Percentiles rank a stretch among this genome's conserved stretches.
Evolutionary conservation across 169 alveolate species (phyloP).

Genomic region (Plasmodium yoelii): DNA sequence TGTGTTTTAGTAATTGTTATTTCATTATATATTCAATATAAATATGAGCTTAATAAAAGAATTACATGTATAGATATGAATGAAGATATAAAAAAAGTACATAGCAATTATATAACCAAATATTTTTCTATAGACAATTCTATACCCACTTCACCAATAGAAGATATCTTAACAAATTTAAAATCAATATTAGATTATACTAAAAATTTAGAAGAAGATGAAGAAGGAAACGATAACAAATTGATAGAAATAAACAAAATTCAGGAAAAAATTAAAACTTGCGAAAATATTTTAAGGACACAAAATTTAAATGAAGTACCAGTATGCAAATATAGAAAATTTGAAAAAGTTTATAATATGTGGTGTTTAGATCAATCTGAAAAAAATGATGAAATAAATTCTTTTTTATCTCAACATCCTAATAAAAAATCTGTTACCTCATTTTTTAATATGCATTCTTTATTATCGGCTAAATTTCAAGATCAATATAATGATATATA

Average conservation of each 20-base stretch:
- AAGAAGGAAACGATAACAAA: slow-evolving; percentile 21
- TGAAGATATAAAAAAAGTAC: background rate
- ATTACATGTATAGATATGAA: background rate
- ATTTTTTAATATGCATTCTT: slow-evolving; percentile 50
- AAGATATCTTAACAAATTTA: slow-evolving; percentile 41
- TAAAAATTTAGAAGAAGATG: slow-evolving; percentile 50
- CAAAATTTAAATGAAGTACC: slow-evolving; percentile 68
- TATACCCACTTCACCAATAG: slow-evolving; percentile 60
- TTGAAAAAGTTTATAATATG: slow-evolving; percentile 71
- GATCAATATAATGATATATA: slow-evolving; percentile 35
- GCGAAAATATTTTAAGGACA: slow-evolving; percentile 60
- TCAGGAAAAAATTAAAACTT: slow-evolving; percentile 56
- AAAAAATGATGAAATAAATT: slow-evolving; percentile 13
- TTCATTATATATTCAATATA: slow-evolving; percentile 34
- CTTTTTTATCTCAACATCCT: slow-evolving; percentile 26
- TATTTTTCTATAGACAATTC: slow-evolving; percentile 68
- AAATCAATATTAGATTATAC: slow-evolving; percentile 20
- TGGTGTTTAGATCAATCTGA: slow-evolving; percentile 63
- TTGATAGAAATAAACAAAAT: slow-evolving; percentile 18
- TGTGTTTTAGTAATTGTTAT: background rate
- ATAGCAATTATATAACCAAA: slow-evolving; percentile 21
- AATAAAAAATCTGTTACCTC: slow-evolving; percentile 32
- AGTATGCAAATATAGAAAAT: slow-evolving; percentile 49
- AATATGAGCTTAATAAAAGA: slow-evolving; percentile 22
- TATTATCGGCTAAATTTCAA: slow-evolving; percentile 58